Percentiles rank a stretch among this genome's conserved stretches.
Conservation (phyloP, 345 rosid genomes). For the Brassica rapa region DNA sequence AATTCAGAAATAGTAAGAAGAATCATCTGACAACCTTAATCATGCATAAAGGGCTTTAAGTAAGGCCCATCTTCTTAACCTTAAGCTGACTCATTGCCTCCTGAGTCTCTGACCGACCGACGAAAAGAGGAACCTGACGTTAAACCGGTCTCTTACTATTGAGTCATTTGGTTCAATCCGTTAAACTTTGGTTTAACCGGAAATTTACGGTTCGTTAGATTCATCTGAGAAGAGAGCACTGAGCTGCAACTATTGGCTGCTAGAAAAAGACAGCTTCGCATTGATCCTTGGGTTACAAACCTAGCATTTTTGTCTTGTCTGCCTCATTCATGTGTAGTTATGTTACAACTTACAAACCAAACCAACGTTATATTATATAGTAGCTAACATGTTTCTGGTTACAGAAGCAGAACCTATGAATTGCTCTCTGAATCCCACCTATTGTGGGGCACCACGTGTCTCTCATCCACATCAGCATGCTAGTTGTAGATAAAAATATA, state of each 20-base stretch:
- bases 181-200: neutral
- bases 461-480: neutral
- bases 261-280: conserved; percentile 74
- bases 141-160: neutral
- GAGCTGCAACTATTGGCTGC: conserved; percentile 69
- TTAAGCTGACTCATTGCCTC: neutral
- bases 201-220: conserved; percentile 47
- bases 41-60: neutral
- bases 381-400: conserved; percentile 15
- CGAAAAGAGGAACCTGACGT: neutral
- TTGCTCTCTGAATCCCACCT: conserved; percentile 10
- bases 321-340: neutral
- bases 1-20: neutral
- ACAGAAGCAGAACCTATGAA: neutral
- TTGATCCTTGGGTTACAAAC: conserved; percentile 50
- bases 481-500: conserved; percentile 19
- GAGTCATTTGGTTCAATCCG: neutral
- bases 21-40: neutral
- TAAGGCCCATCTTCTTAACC: neutral
- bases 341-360: neutral
- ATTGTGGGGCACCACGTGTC: conserved; percentile 22
- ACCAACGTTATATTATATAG: conserved; percentile 5
- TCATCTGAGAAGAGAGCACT: conserved; percentile 64
- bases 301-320: neutral
- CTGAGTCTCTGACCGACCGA: too few relatives aligned